phyloP scores from a whole-genome alignment of 495 filamentous ascomycete genomes.

The Ascodesmis nigricans region DNA sequence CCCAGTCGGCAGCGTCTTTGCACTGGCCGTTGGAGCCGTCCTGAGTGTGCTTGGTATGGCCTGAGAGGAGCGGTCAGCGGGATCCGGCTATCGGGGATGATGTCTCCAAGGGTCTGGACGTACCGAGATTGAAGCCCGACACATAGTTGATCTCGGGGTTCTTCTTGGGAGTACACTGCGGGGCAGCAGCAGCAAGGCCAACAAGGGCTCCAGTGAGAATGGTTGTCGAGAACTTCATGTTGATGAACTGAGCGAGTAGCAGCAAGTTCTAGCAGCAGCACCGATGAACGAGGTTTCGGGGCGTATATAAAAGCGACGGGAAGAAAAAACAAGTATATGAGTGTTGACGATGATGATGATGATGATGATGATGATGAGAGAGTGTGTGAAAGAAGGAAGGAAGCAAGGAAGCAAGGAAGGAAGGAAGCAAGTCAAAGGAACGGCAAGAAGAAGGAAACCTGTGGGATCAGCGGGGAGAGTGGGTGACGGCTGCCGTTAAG shows the following conservation, averaged over 20 bases:
- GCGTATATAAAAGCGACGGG: conserved; percentile 23
- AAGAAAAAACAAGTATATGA: conserved; percentile 13
- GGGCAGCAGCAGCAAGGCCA: conserved; percentile 27
- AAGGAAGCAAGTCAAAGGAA: neutral
- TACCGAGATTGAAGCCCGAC: conserved; percentile 72
- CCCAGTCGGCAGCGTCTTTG: conserved; percentile 44
- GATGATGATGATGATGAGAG: conserved; percentile 6
- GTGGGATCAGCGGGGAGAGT: too few species aligned
- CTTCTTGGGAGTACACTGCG: conserved; percentile 20
- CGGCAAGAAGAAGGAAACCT: neutral
- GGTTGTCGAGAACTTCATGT: conserved; percentile 22
- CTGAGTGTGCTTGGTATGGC: conserved; percentile 12
- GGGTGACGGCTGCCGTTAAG: too few species aligned
- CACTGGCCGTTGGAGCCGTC: conserved; percentile 27
- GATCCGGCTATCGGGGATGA: too few species aligned
- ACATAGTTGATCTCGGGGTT: conserved; percentile 27
- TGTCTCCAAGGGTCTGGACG: too few species aligned
- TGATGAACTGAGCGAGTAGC: conserved; percentile 9
- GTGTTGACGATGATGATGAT: conserved; percentile 15
- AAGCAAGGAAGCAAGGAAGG: conserved; percentile 6
- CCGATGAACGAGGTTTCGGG: too few species aligned
- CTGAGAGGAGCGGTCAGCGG: conserved; percentile 1
- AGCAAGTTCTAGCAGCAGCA: too few species aligned
- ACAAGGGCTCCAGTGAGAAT: conserved; percentile 25
- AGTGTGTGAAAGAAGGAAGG: too few species aligned